These are phyloP conservation scores for Grosmannia penicillata DNA, from an alignment of 2,329 filamentous ascomycete genomes.

Conservation along the genomic window DNA sequence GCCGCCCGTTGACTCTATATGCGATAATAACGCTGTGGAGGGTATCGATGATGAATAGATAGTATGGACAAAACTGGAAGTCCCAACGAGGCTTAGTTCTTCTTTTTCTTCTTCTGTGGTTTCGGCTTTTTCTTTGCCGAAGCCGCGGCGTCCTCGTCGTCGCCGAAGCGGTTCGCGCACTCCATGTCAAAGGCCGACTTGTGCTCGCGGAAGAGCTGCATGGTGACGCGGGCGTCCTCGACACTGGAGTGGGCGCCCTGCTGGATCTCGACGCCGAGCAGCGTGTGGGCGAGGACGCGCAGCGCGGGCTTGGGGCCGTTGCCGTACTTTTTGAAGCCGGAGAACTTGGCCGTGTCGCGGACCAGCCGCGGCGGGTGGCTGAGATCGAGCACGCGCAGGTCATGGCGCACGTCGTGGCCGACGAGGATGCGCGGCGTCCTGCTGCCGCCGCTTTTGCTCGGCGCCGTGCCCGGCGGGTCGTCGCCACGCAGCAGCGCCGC, in stretches of 20 bases:
- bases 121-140: slow-evolving; percentile 21
- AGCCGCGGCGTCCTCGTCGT: neutral
- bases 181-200: slow-evolving; percentile 79
- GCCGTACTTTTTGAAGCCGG: slow-evolving; percentile 55
- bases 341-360: slow-evolving; percentile 69
- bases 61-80: neutral
- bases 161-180: slow-evolving; percentile 47
- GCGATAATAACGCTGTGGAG: neutral
- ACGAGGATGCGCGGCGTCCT: slow-evolving; percentile 46
- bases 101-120: slow-evolving; percentile 25
- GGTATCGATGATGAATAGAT: too few relatives aligned
- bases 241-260: slow-evolving; percentile 49
- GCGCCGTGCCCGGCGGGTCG: neutral
- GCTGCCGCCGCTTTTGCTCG: neutral
- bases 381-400: slow-evolving; percentile 62
- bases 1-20: too few relatives aligned
- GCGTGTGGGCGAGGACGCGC: slow-evolving; percentile 38
- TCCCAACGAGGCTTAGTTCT: slow-evolving; percentile 8
- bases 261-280: slow-evolving; percentile 49
- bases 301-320: slow-evolving; percentile 56
- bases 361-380: slow-evolving; percentile 65
- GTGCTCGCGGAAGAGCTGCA: slow-evolving; percentile 72
- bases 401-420: slow-evolving; percentile 72
- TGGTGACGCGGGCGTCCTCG: slow-evolving; percentile 74
- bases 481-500: slow-evolving; percentile 48